Base-by-base conservation (phyloP, 306 rosid species). In the Medicago arabica region DNA sequence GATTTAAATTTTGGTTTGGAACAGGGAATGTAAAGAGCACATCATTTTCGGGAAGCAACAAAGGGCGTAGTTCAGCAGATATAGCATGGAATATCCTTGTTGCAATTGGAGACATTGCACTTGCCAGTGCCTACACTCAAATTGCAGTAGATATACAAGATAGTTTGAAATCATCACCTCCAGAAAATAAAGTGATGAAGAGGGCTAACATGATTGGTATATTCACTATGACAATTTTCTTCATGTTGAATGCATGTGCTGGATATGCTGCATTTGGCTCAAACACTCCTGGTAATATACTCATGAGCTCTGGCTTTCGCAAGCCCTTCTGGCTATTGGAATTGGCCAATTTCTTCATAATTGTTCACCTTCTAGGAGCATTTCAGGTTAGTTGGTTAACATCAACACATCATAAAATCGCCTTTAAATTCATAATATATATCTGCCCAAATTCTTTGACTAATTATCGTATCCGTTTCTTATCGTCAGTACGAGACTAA, bases 261-360 rank as follows among this genome's bases (percentile, higher is more conserved):
- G 93, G 93, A n/a, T 88, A 86, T 23, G 92, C 91, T 19, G 92
- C 92, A 6, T 90, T 88, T 55, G 92, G 96, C 0, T 44, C 78
- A 44, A 49, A 25, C 17, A 70, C 96, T 7, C 88, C 86, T 7
- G 88, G 87, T 66, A 84, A 83, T 62, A 82, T 86, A 19, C 80
- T 90, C 58, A 83, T 80, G 55, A 87, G 87, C 74, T 74, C 88
- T 34, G 90, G 88, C 28, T 81, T 71, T 78, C 83, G 21, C 10
- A 60, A 85, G 12, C 82, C 88, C 7, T 68, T 66, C 21, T 90
- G 92, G 89, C 80, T 86, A 3, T 44, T 90, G 9, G 75, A 86
- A 25, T 40, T 85, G 44, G 91, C 86, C 78, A 90, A 90, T 60
- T 36, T 78, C 73, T 79, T 82, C 74, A 85, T 88, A 46, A 77